Evolutionary conservation across 192 early-diverging fungal species (phyloP).

Genomic region (Coemansia erecta): DNA sequence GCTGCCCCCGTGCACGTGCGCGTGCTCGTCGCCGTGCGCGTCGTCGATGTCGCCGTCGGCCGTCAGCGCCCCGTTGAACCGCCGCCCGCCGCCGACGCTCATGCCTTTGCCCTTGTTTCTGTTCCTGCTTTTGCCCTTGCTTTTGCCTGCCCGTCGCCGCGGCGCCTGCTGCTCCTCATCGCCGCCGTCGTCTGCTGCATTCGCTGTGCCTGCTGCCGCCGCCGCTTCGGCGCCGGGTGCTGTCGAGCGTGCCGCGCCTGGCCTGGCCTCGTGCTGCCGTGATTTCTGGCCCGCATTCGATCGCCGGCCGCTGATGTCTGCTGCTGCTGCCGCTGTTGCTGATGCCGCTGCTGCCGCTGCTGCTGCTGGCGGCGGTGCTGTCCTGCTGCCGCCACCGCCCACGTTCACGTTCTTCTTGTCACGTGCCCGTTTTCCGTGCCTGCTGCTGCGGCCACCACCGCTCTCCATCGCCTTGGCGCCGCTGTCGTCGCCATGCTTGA

Average conservation of each 20-base stretch:
- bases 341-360: slow-evolving; percentile 1
- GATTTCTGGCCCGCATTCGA: slow-evolving; percentile 3
- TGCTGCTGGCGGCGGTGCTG: background rate
- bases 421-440: background rate
- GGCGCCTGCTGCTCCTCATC: background rate
- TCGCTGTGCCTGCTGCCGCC: background rate
- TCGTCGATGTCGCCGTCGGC: slow-evolving; percentile 3
- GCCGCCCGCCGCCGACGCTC: slow-evolving; percentile 41
- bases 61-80: slow-evolving; percentile 35
- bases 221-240: slow-evolving; percentile 2
- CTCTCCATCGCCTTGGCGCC: background rate
- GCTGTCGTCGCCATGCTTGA: too few relatives aligned
- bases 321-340: slow-evolving; percentile 7
- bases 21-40: background rate
- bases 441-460: background rate
- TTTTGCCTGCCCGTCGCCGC: slow-evolving; percentile 5
- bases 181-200: background rate
- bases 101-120: slow-evolving; percentile 3
- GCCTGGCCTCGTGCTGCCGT: background rate
- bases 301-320: slow-evolving; percentile 8
- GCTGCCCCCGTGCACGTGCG: background rate
- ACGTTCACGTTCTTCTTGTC: too few relatives aligned
- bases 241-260: background rate
- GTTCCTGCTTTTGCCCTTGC: background rate
- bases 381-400: too few relatives aligned